These are phyloP conservation scores for Sarocladiaceae sp. DNA, from an alignment of 2,329 filamentous ascomycete genomes.

Conservation along the genomic window DNA sequence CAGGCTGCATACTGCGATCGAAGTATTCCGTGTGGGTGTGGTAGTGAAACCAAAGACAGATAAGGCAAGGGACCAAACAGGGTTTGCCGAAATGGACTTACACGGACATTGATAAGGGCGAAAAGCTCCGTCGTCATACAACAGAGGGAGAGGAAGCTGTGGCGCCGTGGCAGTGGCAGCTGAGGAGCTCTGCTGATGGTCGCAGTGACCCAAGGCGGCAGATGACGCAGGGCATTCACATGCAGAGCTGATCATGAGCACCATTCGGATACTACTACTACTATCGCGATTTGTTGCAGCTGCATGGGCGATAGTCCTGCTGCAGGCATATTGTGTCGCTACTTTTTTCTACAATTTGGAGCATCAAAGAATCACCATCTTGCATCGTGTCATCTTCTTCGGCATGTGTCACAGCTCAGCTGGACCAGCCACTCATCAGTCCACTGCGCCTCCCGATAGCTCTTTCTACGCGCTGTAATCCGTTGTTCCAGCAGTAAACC, in stretches of 20 bases:
- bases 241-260: not conserved
- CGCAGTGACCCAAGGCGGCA: not conserved
- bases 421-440: not conserved
- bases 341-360: too few species aligned
- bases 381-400: not conserved
- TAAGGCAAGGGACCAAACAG: too few species aligned
- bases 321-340: too few species aligned
- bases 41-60: too few species aligned
- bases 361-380: too few species aligned
- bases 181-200: not conserved
- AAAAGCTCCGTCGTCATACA: not conserved
- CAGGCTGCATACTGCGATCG: too few species aligned
- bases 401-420: not conserved
- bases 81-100: too few species aligned
- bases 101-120: not conserved
- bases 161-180: not conserved
- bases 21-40: too few species aligned
- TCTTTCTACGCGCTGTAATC: not conserved
- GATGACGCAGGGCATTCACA: conserved; percentile 6
- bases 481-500: not conserved
- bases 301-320: too few species aligned
- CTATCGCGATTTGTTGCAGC: too few species aligned
- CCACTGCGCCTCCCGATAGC: not conserved
- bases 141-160: not conserved
- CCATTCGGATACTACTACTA: too few species aligned